phyloP scores from a whole-genome alignment of 495 filamentous ascomycete species.

The Neurospora intermedia region DNA sequence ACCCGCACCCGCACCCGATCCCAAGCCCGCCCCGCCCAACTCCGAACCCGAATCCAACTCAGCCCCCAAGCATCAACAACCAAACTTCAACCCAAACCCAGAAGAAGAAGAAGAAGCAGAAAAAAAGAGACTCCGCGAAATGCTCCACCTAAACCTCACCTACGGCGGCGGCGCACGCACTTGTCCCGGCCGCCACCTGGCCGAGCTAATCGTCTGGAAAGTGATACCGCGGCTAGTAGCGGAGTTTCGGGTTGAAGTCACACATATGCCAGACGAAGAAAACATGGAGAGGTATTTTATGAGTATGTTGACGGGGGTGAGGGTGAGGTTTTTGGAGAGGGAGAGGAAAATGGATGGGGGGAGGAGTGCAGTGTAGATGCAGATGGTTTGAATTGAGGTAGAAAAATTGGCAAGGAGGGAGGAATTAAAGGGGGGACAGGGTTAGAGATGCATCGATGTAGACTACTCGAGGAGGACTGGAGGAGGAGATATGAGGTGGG shows the following conservation, averaged over 20 bases:
- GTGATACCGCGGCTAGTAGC: constrained; percentile 49
- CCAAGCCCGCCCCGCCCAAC: too few species aligned
- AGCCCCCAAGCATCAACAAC: not conserved
- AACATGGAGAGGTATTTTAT: constrained; percentile 22
- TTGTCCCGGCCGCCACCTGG: constrained; percentile 59
- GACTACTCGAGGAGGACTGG: too few species aligned
- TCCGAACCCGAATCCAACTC: not conserved
- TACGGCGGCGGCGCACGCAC: constrained; percentile 58
- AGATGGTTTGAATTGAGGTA: too few species aligned
- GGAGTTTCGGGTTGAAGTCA: constrained; percentile 35
- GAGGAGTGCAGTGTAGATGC: too few species aligned
- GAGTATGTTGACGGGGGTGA: constrained; percentile 29
- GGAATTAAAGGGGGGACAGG: too few species aligned
- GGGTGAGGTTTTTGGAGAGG: constrained; percentile 13
- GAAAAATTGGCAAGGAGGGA: too few species aligned
- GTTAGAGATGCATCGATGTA: too few species aligned
- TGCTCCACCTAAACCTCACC: constrained; percentile 22
- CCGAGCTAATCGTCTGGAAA: constrained; percentile 54
- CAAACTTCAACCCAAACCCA: too few species aligned
- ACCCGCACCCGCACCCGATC: too few species aligned
- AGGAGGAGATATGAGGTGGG: too few species aligned
- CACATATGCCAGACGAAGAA: too few species aligned
- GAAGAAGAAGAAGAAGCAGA: constrained; percentile 19
- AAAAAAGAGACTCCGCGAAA: constrained; percentile 30
- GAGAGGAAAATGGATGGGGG: too few species aligned